Evolutionary conservation across 305 asterid genomes (phyloP), one percentile per base, ranked within the genome.

Genomic region (Rubia occidens): DNA sequence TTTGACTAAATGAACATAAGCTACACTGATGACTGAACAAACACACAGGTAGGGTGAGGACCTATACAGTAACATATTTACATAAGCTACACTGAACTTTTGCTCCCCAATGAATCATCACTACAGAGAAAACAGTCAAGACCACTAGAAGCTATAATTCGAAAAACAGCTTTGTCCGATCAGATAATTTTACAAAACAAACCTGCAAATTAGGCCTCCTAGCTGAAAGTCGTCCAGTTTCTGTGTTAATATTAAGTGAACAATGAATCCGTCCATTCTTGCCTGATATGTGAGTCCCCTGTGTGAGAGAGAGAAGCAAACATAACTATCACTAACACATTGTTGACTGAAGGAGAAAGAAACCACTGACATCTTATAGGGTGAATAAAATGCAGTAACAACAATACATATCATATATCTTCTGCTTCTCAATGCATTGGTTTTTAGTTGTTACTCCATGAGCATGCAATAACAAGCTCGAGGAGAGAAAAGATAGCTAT

Each of bases 131-230:
- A 32, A 4, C 37, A 32, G 42, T 11, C 13, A 45, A 58, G 54
- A 60, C 62, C 14, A 6, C 39, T 18, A 66, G 72, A 13, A 54
- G 43, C n/a, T 3, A 43, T 11, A 69, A 60, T 40, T 58, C 24
- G 6, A 43, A 47, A 67, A 56, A 45, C 56, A 58, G 66, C 72
- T 20, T 44, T 26, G 11, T 10, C 62, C 0, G 11, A 53, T 49
- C 13, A 26, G 11, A 70, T 20, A 32, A 6, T 7, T 43, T 24
- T 39, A 56, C 56, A 45, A 67, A 29, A 61, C 72, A 68, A 71
- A 95, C 99, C 99, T 95, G 99, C 84, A 95, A 85, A 89, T 95
- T 95, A 73, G 99, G 99, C 74, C 98, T 85, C 83, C 99, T 87
- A 53, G 98, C 98, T 79, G 99, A 95, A 72, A 95, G 82, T 70